Conservation (phyloP, 495 filamentous ascomycete genomes). For the Penicillium waksmanii region DNA sequence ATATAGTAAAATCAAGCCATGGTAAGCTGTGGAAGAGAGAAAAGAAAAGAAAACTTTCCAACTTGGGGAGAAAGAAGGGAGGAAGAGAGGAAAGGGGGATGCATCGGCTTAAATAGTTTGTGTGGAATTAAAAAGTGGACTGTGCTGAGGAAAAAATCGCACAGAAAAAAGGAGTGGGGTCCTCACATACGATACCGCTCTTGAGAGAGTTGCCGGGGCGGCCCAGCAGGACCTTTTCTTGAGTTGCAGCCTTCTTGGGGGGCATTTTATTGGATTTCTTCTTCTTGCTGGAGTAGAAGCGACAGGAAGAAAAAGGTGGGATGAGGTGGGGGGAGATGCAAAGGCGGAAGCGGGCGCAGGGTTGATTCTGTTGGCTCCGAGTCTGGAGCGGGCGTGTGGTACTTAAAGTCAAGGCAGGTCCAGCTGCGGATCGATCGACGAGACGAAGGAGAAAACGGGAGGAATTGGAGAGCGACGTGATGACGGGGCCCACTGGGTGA, state of each 20-base stretch:
- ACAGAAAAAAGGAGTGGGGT: slow-evolving; percentile 42
- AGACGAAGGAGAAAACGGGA: slow-evolving; percentile 37
- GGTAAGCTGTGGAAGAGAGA: slow-evolving; percentile 17
- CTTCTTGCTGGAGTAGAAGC: slow-evolving; percentile 50
- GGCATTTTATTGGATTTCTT: slow-evolving; percentile 56
- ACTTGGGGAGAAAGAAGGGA: slow-evolving; percentile 11
- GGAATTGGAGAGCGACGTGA: slow-evolving; percentile 39
- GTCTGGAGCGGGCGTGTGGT: no score
- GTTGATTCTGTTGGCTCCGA: neutral
- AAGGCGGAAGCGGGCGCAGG: slow-evolving; percentile 36
- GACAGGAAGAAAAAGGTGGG: slow-evolving; percentile 36
- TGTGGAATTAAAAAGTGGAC: slow-evolving; percentile 42
- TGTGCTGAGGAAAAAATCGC: slow-evolving; percentile 39
- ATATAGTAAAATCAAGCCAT: slow-evolving; percentile 23
- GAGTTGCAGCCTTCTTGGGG: slow-evolving; percentile 57
- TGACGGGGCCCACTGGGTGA: slow-evolving; percentile 38
- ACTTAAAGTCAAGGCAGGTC: slow-evolving; percentile 45
- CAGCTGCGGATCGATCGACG: slow-evolving; percentile 53
- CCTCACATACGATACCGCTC: slow-evolving; percentile 95
- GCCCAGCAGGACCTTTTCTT: slow-evolving; percentile 71
- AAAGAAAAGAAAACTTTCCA: neutral
- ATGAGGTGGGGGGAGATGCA: slow-evolving; percentile 31
- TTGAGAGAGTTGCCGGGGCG: slow-evolving; percentile 98
- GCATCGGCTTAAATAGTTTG: slow-evolving; percentile 34
- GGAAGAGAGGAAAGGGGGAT: slow-evolving; percentile 26